Conservation (phyloP, 139 green algal species). For the Chlamydomonas sp. region DNA sequence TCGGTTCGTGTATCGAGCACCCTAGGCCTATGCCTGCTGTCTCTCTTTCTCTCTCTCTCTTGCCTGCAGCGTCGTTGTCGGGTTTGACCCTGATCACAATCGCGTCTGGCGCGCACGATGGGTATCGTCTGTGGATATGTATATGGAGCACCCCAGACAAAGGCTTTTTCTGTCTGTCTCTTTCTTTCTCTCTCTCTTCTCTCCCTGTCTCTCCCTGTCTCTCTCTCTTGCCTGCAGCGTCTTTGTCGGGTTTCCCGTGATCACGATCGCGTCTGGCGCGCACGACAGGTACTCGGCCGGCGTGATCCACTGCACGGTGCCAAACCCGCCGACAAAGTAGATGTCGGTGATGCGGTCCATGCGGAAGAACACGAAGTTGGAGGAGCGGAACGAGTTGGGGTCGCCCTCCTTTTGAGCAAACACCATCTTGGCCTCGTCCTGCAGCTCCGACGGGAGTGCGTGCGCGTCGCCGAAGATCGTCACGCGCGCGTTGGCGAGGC, state of each 20-base stretch:
- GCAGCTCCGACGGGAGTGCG: constrained; percentile 70
- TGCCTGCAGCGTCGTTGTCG: too few relatives aligned
- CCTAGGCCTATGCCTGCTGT: too few relatives aligned
- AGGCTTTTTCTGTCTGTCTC: too few relatives aligned
- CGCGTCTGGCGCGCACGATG: too few relatives aligned
- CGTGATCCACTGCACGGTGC: constrained; percentile 89
- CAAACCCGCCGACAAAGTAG: constrained; percentile 97
- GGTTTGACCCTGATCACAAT: too few relatives aligned
- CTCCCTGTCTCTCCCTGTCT: too few relatives aligned
- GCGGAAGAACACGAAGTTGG: constrained; percentile 78
- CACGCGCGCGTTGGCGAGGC: constrained; percentile 91
- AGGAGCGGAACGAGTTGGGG: constrained; percentile 17
- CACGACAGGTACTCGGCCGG: constrained; percentile 70
- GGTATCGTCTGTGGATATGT: too few relatives aligned
- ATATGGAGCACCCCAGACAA: too few relatives aligned
- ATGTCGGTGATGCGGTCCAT: constrained; percentile 96
- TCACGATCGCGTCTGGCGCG: constrained; percentile 69
- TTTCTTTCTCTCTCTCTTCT: too few relatives aligned
- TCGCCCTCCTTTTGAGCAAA: not conserved
- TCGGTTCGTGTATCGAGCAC: too few relatives aligned
- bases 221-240: constrained; percentile 52
- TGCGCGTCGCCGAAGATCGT: constrained; percentile 98
- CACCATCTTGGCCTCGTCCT: constrained; percentile 36
- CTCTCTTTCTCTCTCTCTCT: too few relatives aligned
- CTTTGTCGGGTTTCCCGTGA: constrained; percentile 39